Base-by-base conservation (phyloP, 139 green algal species). In the Yamagishiella unicocca region DNA sequence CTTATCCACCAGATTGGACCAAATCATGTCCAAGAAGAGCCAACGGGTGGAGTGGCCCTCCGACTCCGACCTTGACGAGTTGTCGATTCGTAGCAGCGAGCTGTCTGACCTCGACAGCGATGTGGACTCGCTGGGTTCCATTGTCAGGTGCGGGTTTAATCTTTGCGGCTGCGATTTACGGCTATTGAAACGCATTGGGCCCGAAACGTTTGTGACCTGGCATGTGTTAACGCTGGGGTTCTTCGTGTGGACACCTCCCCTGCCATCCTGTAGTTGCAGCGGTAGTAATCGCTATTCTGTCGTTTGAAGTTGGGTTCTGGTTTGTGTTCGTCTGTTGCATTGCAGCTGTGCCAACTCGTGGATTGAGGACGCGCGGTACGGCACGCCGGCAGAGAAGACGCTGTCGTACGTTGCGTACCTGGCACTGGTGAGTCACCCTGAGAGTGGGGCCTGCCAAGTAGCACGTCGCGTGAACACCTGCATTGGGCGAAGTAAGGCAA, bases 101-200 rank as follows among this genome's bases (percentile, higher is more conserved):
- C 87, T 95, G 38, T 89, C 67, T 0, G 92, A 92, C 46, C 88
- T 92, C 75, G 92, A 93, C 87, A 93, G 89, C 37, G 92, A 95
- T 25, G 90, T 95, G 25, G 70, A 91, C 87, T 92, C 87, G 17
- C 58, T 95, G 27, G 38, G 43, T 8, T 91, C 80, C 29, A 61
- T 93, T 38, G 55, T 87, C 35, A 87, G 80, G 80, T 67, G 14
- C 4, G 73, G 66, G 58, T 27, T 73, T n/a, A n/a, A n/a, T n/a
- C n/a, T n/a, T n/a, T n/a, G n/a, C n/a, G n/a, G n/a, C n/a, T n/a
- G n/a, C n/a, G n/a, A n/a, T n/a, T n/a, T n/a, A n/a, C n/a, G n/a
- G n/a, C n/a, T n/a, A n/a, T n/a, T n/a, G n/a, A n/a, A n/a, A n/a
- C n/a, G n/a, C n/a, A n/a, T n/a, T n/a, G n/a, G n/a, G n/a, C n/a